Conservation (phyloP, 768 basidiomycete species). For the Panus rudis region DNA sequence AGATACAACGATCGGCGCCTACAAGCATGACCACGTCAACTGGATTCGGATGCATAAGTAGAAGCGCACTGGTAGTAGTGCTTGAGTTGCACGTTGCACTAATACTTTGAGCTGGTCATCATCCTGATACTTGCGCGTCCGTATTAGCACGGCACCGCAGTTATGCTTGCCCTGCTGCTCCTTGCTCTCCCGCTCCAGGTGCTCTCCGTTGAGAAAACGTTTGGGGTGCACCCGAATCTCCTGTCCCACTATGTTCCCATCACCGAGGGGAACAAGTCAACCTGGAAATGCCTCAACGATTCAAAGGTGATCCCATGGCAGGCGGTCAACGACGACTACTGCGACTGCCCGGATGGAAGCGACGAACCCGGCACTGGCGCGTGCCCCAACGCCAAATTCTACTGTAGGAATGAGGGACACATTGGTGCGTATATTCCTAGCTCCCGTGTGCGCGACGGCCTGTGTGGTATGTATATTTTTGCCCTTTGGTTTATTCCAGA, state of each 20-base stretch:
- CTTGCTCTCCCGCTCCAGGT: constrained; percentile 16
- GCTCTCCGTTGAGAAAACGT: constrained; percentile 36
- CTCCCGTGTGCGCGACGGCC: constrained; percentile 84
- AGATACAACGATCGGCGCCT: too few species aligned
- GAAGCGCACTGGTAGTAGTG: too few species aligned
- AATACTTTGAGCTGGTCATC: too few species aligned
- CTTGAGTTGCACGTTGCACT: too few species aligned
- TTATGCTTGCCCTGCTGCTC: constrained; percentile 22
- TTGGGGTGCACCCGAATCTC: constrained; percentile 52
- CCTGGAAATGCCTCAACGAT: constrained; percentile 79
- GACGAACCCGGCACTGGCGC: constrained; percentile 94
- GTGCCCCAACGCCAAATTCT: constrained; percentile 69
- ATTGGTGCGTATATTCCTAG: constrained; percentile 72
- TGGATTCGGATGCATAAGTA: too few species aligned
- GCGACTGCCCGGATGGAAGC: constrained; percentile 91
- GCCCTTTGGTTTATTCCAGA: neutral
- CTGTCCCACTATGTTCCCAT: constrained; percentile 49
- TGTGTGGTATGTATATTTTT: constrained; percentile 64
- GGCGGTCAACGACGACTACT: constrained; percentile 90
- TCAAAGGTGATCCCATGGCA: constrained; percentile 71
- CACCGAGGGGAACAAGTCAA: constrained; percentile 31
- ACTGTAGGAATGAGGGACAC: constrained; percentile 85
- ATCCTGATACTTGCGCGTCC: too few species aligned
- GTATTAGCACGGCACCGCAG: too few species aligned
- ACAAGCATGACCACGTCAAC: too few species aligned